A percentile compares a stretch with the other conserved stretches of the same genome.
phyloP scores from a whole-genome alignment of 768 basidiomycete species.

The Xerocomus spinulosus region DNA sequence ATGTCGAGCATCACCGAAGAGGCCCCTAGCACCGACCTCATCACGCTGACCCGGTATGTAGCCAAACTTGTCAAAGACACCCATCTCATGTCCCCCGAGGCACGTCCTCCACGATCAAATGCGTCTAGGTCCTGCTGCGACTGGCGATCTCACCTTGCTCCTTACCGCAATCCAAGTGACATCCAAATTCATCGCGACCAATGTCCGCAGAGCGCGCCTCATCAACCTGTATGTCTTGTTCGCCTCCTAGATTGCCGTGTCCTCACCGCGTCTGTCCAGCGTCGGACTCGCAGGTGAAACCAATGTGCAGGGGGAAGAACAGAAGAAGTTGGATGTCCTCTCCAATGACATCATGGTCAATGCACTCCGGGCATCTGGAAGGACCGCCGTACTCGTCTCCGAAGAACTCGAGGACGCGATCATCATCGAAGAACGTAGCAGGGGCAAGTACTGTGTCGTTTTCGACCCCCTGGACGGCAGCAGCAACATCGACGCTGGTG shows the following conservation, averaged over 20 bases:
- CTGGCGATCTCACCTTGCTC: conserved; percentile 91
- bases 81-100: conserved; percentile 35
- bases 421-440: conserved; percentile 75
- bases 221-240: conserved; percentile 91
- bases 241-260: background rate
- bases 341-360: conserved; percentile 99
- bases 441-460: conserved; percentile 93
- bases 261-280: conserved; percentile 37
- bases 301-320: conserved; percentile 97
- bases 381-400: conserved; percentile 93
- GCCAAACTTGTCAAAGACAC: background rate
- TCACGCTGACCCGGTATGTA: conserved; percentile 85
- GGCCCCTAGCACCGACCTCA: conserved; percentile 76
- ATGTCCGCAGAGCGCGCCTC: conserved; percentile 92
- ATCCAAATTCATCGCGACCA: conserved; percentile 96
- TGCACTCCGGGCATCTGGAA: conserved; percentile 91
- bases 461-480: conserved; percentile 97
- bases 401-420: conserved; percentile 94
- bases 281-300: conserved; percentile 95
- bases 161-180: conserved; percentile 95
- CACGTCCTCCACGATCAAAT: conserved; percentile 88
- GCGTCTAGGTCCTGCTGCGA: conserved; percentile 74
- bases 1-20: conserved; percentile 45
- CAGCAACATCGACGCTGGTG: conserved; percentile 98
- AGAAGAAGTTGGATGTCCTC: conserved; percentile 98